A percentile compares a stretch with the other conserved stretches of the same genome.
Evolutionary conservation across 257 asterid genomes (phyloP).

Genomic region (Gardenia jasminoides): DNA sequence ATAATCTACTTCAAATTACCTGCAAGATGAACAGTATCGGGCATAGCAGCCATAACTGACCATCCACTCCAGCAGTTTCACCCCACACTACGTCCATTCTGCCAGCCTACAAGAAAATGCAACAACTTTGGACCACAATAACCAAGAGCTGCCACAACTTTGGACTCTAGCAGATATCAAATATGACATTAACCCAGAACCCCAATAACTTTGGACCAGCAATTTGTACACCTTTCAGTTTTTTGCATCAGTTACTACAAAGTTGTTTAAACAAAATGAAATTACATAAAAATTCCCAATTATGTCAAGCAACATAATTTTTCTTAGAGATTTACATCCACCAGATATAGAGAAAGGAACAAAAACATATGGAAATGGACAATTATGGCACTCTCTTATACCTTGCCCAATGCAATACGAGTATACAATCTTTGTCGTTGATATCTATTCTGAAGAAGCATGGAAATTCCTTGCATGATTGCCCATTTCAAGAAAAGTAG

Average conservation of each 20-base stretch:
- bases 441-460: slow-evolving; percentile 92
- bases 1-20: slow-evolving; percentile 33
- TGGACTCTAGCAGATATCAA: too few relatives aligned
- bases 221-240: not conserved
- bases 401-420: slow-evolving; percentile 98
- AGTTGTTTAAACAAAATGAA: not conserved
- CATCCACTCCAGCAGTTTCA: slow-evolving; percentile 95
- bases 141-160: slow-evolving; percentile 5
- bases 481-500: slow-evolving; percentile 86
- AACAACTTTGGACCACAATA: too few relatives aligned
- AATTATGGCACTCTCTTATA: slow-evolving; percentile 4
- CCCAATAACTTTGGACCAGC: not conserved
- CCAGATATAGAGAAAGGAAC: not conserved
- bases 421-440: slow-evolving; percentile 95
- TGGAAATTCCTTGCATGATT: slow-evolving; percentile 91
- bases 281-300: not conserved
- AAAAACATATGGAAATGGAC: not conserved
- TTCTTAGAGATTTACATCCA: not conserved
- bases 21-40: slow-evolving; percentile 77
- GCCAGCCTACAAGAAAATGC: slow-evolving; percentile 59
- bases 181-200: too few relatives aligned
- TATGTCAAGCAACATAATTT: not conserved
- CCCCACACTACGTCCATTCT: slow-evolving; percentile 99
- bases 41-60: slow-evolving; percentile 73
- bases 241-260: not conserved